Conservation (phyloP, 2,329 filamentous ascomycete genomes). For the Samsoniella hepiali region DNA sequence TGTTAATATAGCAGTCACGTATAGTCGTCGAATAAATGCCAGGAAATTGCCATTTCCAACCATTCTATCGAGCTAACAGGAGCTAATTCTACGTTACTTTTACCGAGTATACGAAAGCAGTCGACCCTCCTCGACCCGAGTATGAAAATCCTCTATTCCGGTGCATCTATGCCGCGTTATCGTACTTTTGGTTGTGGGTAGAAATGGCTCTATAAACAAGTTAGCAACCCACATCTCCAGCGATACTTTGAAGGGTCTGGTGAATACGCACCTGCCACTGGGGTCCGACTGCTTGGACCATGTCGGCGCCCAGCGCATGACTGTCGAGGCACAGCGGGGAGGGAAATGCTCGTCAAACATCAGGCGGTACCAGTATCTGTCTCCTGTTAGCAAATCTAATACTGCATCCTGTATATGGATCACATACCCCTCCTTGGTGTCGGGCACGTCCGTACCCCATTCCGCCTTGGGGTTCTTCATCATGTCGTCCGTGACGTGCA, state of each 20-base stretch:
- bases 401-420: too few species aligned
- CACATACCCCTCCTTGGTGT: conserved; percentile 89
- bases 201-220: conserved; percentile 61
- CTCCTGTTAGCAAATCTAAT: conserved; percentile 26
- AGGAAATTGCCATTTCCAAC: not conserved
- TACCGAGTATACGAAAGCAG: not conserved
- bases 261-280: conserved; percentile 69
- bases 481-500: conserved; percentile 91
- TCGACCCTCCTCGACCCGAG: not conserved
- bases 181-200: conserved; percentile 73
- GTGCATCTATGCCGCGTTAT: conserved; percentile 40
- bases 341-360: conserved; percentile 99
- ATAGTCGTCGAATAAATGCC: not conserved
- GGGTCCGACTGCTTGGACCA: conserved; percentile 97
- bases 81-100: not conserved
- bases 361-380: conserved; percentile 88
- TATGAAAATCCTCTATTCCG: conserved; percentile 15
- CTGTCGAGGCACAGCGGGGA: conserved; percentile 81
- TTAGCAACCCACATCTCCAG: conserved; percentile 11
- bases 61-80: not conserved
- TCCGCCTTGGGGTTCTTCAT: conserved; percentile 97
- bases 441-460: conserved; percentile 89
- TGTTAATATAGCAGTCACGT: not conserved
- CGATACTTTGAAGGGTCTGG: too few species aligned
- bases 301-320: conserved; percentile 94